Percentiles rank a stretch among this genome's conserved stretches.
These are phyloP conservation scores for Aspergillus kassunensis DNA, from an alignment of 495 filamentous ascomycete genomes.

Conservation along the genomic window DNA sequence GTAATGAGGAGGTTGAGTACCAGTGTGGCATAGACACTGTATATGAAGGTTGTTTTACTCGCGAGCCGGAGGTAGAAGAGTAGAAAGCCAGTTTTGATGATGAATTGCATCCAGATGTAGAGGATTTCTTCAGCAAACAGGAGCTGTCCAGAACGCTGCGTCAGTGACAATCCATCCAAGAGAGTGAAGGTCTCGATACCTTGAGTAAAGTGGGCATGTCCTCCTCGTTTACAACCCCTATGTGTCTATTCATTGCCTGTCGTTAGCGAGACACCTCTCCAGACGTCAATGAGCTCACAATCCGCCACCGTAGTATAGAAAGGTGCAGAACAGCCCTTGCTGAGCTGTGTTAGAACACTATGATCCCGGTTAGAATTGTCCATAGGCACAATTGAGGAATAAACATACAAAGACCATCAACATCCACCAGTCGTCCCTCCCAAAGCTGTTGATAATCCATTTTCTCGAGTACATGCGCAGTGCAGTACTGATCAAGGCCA, in stretches of 20 bases:
- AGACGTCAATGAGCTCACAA: neutral
- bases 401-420: neutral
- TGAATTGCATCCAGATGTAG: constrained; percentile 9
- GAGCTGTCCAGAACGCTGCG: neutral
- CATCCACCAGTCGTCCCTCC: constrained; percentile 9
- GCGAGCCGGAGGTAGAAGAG: constrained; percentile 6
- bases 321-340: neutral
- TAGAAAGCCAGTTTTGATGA: constrained; percentile 6
- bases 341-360: neutral
- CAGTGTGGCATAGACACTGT: neutral
- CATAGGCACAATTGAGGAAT: no score
- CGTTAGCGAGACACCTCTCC: no score
- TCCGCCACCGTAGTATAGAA: constrained; percentile 1
- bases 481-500: neutral
- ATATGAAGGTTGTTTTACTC: neutral
- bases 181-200: neutral
- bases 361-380: no score
- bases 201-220: neutral
- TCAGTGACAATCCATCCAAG: neutral
- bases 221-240: neutral
- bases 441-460: constrained; percentile 3
- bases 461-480: constrained; percentile 3
- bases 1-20: neutral
- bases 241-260: neutral
- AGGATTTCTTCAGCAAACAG: constrained; percentile 7